A percentile compares a stretch with the other conserved stretches of the same genome.
phyloP scores from a whole-genome alignment of 202 grass and related monocot species.

The Sporobolus alterniflorus region DNA sequence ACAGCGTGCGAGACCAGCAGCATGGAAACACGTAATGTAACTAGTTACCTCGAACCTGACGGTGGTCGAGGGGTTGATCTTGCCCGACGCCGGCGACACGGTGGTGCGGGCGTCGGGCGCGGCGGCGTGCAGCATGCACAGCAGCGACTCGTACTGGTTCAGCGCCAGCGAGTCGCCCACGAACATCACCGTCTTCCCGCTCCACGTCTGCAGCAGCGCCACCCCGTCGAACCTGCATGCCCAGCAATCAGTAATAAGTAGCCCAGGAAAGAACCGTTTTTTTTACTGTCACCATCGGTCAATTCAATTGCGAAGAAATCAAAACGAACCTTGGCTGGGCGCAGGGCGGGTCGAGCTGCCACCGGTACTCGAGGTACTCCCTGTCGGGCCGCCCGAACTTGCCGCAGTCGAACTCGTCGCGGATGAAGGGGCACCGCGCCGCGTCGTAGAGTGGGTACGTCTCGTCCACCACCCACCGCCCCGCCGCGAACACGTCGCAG shows the following conservation, averaged over 20 bases:
- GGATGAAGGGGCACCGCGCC: constrained; percentile 75
- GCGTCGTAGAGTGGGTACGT: constrained; percentile 81
- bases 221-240: constrained; percentile 73
- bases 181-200: constrained; percentile 87
- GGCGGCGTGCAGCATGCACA: constrained; percentile 79
- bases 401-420: constrained; percentile 64
- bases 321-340: constrained; percentile 53
- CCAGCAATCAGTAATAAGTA: not conserved
- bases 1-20: not conserved
- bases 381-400: constrained; percentile 63
- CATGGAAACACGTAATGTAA: too few relatives aligned
- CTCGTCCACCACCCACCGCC: constrained; percentile 70
- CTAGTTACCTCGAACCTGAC: constrained; percentile 57
- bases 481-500: constrained; percentile 59
- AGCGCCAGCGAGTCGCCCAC: constrained; percentile 93
- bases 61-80: constrained; percentile 42
- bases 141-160: constrained; percentile 89
- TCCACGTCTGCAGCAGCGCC: constrained; percentile 61
- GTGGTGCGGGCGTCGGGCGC: constrained; percentile 33
- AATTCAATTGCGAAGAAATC: not conserved
- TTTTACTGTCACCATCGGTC: not conserved
- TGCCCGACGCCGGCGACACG: constrained; percentile 30
- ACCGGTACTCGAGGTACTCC: constrained; percentile 66
- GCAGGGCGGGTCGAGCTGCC: constrained; percentile 70
- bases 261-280: too few relatives aligned